These are phyloP conservation scores for Cucurbita argyrosperma DNA, from an alignment of 306 rosid species.

Conservation along the genomic window DNA sequence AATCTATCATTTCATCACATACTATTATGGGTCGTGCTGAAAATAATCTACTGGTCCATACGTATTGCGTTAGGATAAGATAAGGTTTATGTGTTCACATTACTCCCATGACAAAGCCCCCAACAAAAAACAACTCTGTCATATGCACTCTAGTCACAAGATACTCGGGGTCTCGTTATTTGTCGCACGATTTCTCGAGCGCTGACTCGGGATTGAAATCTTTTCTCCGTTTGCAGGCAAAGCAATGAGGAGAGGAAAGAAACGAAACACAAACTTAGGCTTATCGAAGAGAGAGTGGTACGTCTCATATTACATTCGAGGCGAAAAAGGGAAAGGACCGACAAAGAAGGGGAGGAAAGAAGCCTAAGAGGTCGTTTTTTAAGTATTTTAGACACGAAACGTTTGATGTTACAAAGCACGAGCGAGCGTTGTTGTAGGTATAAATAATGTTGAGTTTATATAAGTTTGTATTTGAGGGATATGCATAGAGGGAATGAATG, in stretches of 20 bases:
- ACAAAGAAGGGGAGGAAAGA: neutral
- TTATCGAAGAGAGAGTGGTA: neutral
- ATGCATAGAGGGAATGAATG: neutral
- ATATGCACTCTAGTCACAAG: neutral
- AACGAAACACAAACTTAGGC: neutral
- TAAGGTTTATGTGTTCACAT: conserved; percentile 2
- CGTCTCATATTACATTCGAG: neutral
- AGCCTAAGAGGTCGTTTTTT: neutral
- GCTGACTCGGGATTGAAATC: neutral
- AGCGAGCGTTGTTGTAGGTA: neutral
- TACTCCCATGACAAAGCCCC: neutral
- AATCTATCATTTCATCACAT: neutral
- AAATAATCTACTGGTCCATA: conserved; percentile 3
- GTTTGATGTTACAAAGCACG: neutral
- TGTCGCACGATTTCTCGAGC: neutral
- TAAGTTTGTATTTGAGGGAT: neutral
- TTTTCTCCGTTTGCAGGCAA: conserved; percentile 38
- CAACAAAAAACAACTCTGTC: neutral
- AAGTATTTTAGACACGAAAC: neutral
- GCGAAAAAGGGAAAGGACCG: neutral
- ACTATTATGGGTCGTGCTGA: neutral
- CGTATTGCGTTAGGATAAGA: neutral
- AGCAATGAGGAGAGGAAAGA: conserved; percentile 29
- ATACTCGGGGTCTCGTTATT: neutral
- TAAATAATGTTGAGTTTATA: neutral